Base-by-base conservation (phyloP, 2,329 filamentous ascomycete genomes). In the Claviceps purpurea region DNA sequence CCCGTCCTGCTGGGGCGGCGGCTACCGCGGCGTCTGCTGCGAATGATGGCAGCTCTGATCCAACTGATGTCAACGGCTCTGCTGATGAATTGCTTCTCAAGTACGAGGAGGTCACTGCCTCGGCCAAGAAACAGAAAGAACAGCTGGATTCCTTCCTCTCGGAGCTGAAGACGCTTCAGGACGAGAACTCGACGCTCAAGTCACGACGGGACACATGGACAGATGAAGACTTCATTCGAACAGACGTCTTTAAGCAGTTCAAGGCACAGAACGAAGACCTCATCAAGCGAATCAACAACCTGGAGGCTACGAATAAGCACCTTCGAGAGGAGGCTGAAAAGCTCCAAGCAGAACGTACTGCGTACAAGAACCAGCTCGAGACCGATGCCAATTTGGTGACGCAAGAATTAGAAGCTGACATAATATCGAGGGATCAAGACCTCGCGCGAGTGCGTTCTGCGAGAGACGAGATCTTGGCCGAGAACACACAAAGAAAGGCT, bases 211-310 rank as follows among this genome's bases (percentile, higher is more conserved):
- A 87, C 14, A 83, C 79, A 52, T 73, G 90, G 45, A 85, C 87
- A 0, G 93, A 98, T 61, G 93, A 98, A 56, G 93, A 98, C 60
- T 97, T 94, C 64, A 84, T 89, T 42, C 83, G 89, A 53, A 95
- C 89, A 4, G 89, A 96, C 60, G 77, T 95, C 3, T 98, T 95
- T 76, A 97, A 95, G 69, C 82, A 87, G 56, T 78, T 96, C 62
- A 94, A 90, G 69, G 79, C 78, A 24, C 89, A 96, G 61, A 87
- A 94, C 60, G 93, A 97, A 62, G 91, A 97, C 60, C 79, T 95
- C 8, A 89, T 96, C 59, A 91, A 88, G 66, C 84, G 89, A 40
- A 83, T 95, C 62, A 98, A 98, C 65, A 84, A 91, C 60, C 70
- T 97, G 14, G 91, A 97, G 67, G 89, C 89, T 3, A 86, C 84